Evolutionary conservation across 2,329 filamentous ascomycete species (phyloP), one percentile per base, ranked within the genome.

Genomic region (Fusarium sulawesiense): DNA sequence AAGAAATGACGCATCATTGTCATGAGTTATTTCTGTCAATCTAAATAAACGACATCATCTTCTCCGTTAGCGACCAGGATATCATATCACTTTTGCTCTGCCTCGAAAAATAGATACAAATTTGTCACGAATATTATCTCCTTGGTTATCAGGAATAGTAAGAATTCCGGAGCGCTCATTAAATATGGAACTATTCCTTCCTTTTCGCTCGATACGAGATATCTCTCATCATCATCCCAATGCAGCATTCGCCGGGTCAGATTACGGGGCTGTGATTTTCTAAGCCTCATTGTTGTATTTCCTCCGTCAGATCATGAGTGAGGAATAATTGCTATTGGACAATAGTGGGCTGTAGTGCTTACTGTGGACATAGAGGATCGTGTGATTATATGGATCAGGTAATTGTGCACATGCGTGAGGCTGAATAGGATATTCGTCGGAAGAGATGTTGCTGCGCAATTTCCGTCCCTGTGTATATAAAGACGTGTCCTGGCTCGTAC

Each of bases 401-500:
- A 37, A 11, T 6, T 7, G 18, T 37, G 18, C 34, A n/a, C 34
- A 37, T n/a, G 44, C 23, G 27, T 4, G 4, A 47, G 12, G 12
- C 23, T 27, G 18, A 20, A 47, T 20, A 9, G 4, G 1, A 10
- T 2, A 4, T 4, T 5, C 2, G 5, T 10, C 11, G 3, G 7
- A 37, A 1, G 3, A n/a, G 10, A 37, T 4, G 3, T 12, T 1
- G 16, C 5, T 37, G 16, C 16, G 9, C 2, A 13, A 49, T 18
- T 12, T 18, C 20, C 16, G 7, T 21, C 10, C 3, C 14, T 5
- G 2, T 4, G 4, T 37, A 42, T 50, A 50, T 50, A 51, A 51
- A 51, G 13, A 13, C 0, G 9, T 12, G 18, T 16, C 4, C 7
- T 7, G 3, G 1, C 4, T 16, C 20, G 1, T 0, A 10, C 0